phyloP scores from a whole-genome alignment of 306 rosid species.

The Styphnolobium japonicum region DNA sequence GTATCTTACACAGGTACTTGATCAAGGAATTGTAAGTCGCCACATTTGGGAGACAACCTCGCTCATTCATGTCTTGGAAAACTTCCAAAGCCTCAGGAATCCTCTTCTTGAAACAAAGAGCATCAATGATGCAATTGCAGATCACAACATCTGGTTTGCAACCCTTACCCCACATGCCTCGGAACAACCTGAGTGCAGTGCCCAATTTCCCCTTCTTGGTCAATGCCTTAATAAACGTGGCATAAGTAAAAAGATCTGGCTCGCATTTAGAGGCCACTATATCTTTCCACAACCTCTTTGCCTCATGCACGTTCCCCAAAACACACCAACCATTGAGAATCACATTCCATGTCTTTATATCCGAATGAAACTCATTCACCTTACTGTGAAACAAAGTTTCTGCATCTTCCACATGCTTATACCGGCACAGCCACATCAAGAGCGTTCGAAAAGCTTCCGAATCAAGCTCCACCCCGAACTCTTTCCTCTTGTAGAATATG shows the following conservation, averaged over 20 bases:
- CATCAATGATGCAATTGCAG: conserved; percentile 70
- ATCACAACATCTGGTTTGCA: conserved; percentile 59
- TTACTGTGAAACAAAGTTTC: conserved; percentile 62
- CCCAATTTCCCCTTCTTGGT: conserved; percentile 78
- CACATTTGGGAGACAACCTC: conserved; percentile 51
- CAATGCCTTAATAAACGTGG: conserved; percentile 64
- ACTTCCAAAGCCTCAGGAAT: conserved; percentile 68
- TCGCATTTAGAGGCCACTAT: conserved; percentile 52
- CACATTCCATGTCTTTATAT: conserved; percentile 71
- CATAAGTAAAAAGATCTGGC: conserved; percentile 65
- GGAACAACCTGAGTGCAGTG: conserved; percentile 56
- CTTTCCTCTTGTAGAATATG: conserved; percentile 44
- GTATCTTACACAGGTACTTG: conserved; percentile 63
- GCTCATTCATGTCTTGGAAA: conserved; percentile 49
- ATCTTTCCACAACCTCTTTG: conserved; percentile 77
- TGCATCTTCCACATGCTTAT: conserved; percentile 72
- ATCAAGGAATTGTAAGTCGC: conserved; percentile 68
- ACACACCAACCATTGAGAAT: conserved; percentile 87
- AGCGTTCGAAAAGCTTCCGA: conserved; percentile 52
- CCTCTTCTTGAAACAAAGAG: conserved; percentile 91
- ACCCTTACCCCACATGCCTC: conserved; percentile 63
- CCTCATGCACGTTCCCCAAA: conserved; percentile 61
- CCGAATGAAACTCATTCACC: conserved; percentile 35
- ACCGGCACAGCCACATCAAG: conserved; percentile 71
- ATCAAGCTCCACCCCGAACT: conserved; percentile 49